Conservation (phyloP, 768 basidiomycete species). For the Albatrellus ellisii region DNA sequence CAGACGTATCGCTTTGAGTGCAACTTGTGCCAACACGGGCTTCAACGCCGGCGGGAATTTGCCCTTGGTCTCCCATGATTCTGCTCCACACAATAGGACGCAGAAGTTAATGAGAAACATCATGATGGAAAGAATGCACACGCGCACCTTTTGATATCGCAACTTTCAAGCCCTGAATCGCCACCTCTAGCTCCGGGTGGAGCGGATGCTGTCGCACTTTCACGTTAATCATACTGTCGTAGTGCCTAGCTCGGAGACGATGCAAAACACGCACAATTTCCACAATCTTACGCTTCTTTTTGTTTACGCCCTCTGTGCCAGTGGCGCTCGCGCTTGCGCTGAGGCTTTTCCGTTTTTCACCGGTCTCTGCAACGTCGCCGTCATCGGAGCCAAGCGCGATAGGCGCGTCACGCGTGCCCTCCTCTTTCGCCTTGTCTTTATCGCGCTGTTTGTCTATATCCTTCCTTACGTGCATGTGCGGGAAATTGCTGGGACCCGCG, state of each 20-base stretch:
- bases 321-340: slow-evolving; percentile 4
- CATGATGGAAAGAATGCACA: not conserved
- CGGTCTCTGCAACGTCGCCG: slow-evolving; percentile 25
- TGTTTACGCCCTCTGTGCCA: slow-evolving; percentile 19
- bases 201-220: slow-evolving; percentile 38
- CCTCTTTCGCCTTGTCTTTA: slow-evolving; percentile 20
- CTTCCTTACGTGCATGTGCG: slow-evolving; percentile 1
- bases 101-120: not conserved
- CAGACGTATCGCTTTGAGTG: slow-evolving; percentile 65
- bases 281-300: slow-evolving; percentile 61
- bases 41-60: slow-evolving; percentile 83
- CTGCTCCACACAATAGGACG: slow-evolving; percentile 23
- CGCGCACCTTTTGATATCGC: slow-evolving; percentile 46
- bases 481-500: slow-evolving; percentile 11
- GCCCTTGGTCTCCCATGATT: slow-evolving; percentile 68
- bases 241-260: not conserved
- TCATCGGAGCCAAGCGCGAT: slow-evolving; percentile 32
- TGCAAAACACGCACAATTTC: slow-evolving; percentile 35
- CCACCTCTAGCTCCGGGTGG: slow-evolving; percentile 52
- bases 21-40: slow-evolving; percentile 55
- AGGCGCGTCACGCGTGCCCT: slow-evolving; percentile 36
- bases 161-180: slow-evolving; percentile 45
- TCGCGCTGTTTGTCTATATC: slow-evolving; percentile 11
- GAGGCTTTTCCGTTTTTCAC: slow-evolving; percentile 7
- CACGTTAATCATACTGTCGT: not conserved